Conservation (phyloP, 768 basidiomycete genomes). For the Serendipita sp. region DNA sequence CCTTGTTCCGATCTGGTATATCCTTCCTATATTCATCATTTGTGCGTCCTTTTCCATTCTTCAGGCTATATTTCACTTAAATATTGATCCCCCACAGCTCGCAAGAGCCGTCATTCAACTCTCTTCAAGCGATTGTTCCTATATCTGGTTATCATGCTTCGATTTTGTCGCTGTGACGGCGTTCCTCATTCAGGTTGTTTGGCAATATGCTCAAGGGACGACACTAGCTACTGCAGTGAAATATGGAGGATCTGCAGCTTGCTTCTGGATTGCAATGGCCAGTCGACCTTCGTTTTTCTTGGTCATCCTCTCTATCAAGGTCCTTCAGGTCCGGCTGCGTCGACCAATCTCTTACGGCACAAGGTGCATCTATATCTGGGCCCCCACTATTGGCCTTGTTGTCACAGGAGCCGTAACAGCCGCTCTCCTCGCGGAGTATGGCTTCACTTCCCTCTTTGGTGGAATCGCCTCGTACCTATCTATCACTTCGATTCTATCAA, state of each 20-base stretch:
- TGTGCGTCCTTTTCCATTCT: slow-evolving; percentile 24
- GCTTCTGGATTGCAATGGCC: slow-evolving; percentile 56
- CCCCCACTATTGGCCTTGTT: slow-evolving; percentile 39
- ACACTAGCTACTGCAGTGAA: slow-evolving; percentile 27
- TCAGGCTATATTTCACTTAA: slow-evolving; percentile 5
- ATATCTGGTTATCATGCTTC: slow-evolving; percentile 54
- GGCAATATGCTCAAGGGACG: slow-evolving; percentile 33
- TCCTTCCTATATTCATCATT: slow-evolving; percentile 60
- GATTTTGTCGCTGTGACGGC: slow-evolving; percentile 45
- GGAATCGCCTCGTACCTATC: slow-evolving; percentile 46
- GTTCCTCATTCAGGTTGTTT: slow-evolving; percentile 51
- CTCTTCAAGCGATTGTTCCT: slow-evolving; percentile 51
- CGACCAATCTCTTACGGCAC: slow-evolving; percentile 50
- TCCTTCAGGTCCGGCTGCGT: slow-evolving; percentile 55
- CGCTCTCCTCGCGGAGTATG: slow-evolving; percentile 38
- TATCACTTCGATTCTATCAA: slow-evolving; percentile 35
- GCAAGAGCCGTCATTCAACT: slow-evolving; percentile 46
- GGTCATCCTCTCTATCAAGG: slow-evolving; percentile 39
- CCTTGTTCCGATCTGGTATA: slow-evolving; percentile 56
- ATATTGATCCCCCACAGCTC: slow-evolving; percentile 19
- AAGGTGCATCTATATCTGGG: slow-evolving; percentile 63
- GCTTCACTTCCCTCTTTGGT: slow-evolving; percentile 37
- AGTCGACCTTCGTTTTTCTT: slow-evolving; percentile 52
- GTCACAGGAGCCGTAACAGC: slow-evolving; percentile 42
- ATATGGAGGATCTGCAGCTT: slow-evolving; percentile 36